Evolutionary conservation across 306 rosid species (phyloP), one percentile per base, ranked within the genome.

Genomic region (Quercus robur): DNA sequence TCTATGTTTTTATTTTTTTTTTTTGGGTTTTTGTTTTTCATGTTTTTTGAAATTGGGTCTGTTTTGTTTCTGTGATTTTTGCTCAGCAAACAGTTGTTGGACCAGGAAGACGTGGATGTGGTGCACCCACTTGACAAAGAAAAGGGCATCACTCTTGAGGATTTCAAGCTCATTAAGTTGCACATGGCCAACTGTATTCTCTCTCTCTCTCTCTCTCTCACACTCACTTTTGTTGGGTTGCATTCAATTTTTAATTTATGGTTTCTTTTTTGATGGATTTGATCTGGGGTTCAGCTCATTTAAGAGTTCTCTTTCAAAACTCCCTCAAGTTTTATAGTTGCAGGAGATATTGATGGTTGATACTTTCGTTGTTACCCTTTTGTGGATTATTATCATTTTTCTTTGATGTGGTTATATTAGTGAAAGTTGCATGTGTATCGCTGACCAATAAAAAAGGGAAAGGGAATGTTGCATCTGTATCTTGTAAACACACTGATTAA

Each of bases 151-250:
- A 92, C 95, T 46, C 93, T 94, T 52, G 99, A 90, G 71, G 97
- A 94, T 77, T 94, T 92, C 85, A 94, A 91, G 94, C 97, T 91
- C 81, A 88, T 94, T 35, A 94, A 94, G 93, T 89, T 91, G 94
- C 94, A 92, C 5, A 92, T 94, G 98, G 88, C 97, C 38, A 91
- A 61, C 86, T 91, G 98, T 94, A 81, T 67, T 79, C 81, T 58
- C 54, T 70, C 56, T n/a, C 81, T 58, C 54, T 70, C 56, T 67
- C 30, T 78, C 54, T 18, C 15, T 44, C 15, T 56, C 69, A 18
- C 4, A 41, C 62, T 56, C 74, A 20, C 23, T 81, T 59, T 14
- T 69, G 15, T 74, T 71, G 25, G 59, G 21, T 46, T 44, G 25
- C 56, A 35, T 31, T 18, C 56, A n/a, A 68, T 58, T 57, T 10